Base-by-base conservation (phyloP, 2,329 filamentous ascomycete genomes). In the Chaetomiaceae sp. region DNA sequence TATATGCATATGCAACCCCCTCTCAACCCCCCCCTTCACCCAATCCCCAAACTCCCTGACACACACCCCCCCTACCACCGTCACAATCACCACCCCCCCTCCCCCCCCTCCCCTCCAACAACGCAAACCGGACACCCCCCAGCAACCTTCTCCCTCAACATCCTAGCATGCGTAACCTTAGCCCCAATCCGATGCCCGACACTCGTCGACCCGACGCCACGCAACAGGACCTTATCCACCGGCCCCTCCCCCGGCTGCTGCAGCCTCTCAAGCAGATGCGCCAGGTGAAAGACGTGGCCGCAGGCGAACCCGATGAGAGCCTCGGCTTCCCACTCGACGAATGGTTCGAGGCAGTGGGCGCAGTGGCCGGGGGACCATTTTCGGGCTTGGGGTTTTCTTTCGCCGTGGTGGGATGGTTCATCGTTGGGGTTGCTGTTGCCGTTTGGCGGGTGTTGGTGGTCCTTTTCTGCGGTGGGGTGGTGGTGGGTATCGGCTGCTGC, bases 161-260 rank as follows among this genome's bases (percentile, higher is more conserved):
- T 66, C 56, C 89, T 79, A 34, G 91, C 90, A 64, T 89, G 88
- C 57, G 87, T 93, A 23, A 96, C 89, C 69, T 96, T 96, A 25
- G 85, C 82, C 0, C 89, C 87, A 6, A 97, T 88, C 50, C 85
- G 76, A 7, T 78, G 76, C 23, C 37, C 25, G 48, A 27, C 49
- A 66, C 68, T 14, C 71, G 66, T 10, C 69, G 65, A 14, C 68
- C 71, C 35, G 70, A 74, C 68, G 38, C 71, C 71, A 3, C 46
- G 42, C 45, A 66, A 62, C 2, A 70, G 71, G 23, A 74, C 70
- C 3, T 71, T 65, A 50, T 84, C 78, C 5, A 67, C 64, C 21
- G 66, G 66, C 17, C 66, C 66, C 65, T 69, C 74, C 48, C 60
- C 75, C 33, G 70, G 69, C 39, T 76, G 65, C 44, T 76, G 65